Base-by-base conservation (phyloP, 805 yeast genomes). In the Suhomyces xylopsoci region DNA sequence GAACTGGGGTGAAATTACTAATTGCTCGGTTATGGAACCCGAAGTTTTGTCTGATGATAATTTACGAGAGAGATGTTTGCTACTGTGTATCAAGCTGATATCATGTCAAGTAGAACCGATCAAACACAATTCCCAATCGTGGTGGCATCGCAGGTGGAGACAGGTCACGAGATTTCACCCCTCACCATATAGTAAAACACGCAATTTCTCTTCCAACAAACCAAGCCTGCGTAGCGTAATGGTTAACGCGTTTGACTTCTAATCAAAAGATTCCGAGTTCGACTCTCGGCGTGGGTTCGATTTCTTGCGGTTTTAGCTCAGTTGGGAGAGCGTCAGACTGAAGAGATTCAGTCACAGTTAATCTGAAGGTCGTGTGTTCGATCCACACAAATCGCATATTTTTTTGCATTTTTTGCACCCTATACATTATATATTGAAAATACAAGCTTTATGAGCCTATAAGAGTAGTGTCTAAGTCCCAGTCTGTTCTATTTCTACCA, bases 321-420 rank as follows among this genome's bases (percentile, higher is more conserved):
- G 68, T 64, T 63, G 70, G 70, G 71, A 67, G 71, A 67, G 71
- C 71, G 71, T 65, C 71, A 67, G 71, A 67, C 71, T 66, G 70
- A 65, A 62, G 65, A 49, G 49, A 53, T 57, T 56, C 58, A 54
- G 58, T 55, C 55, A 52, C 52, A 55, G 58, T 50, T 51, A 56
- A 84, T 84, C 88, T 84, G 88, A 81, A 85, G 90, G 90, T 84
- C 88, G 86, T 83, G 89, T 82, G 89, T 85, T 85, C 89, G 86
- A 85, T 83, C 89, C 90, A 82, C 89, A 83, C 81, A 81, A 51
- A 54, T 49, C 57, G 54, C 57, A 51, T 43, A 15, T 32, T 40
- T 46, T 51, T 51, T 40, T 47, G n/a, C n/a, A n/a, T n/a, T n/a
- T 51, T 54, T 51, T 41, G 45, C 45, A 22, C 22, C 36, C 28